Percentiles rank a stretch among this genome's conserved stretches.
These are phyloP conservation scores for Vigna trinervia DNA, from an alignment of 306 rosid species.

Conservation along the genomic window DNA sequence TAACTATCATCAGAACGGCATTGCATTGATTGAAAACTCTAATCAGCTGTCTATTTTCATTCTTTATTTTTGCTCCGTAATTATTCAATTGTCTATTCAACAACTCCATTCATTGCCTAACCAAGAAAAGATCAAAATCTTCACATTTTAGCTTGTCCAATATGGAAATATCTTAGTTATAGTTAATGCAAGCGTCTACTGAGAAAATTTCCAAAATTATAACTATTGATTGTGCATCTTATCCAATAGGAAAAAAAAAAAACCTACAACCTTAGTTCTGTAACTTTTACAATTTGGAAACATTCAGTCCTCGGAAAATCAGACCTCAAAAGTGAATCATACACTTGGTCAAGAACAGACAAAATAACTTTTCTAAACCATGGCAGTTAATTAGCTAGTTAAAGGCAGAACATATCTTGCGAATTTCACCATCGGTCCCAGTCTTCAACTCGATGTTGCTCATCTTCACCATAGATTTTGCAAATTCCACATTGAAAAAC, in stretches of 20 bases:
- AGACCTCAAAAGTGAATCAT: not conserved
- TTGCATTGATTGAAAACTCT: constrained; percentile 4
- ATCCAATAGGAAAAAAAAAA: not conserved
- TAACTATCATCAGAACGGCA: not conserved
- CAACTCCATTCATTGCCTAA: not conserved
- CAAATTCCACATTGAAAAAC: constrained; percentile 57
- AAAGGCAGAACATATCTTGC: constrained; percentile 57
- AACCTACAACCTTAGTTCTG: not conserved
- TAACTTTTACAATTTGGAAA: not conserved
- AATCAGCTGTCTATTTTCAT: not conserved
- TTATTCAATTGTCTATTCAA: too few relatives aligned
- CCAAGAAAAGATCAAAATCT: not conserved
- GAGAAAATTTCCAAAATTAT: not conserved
- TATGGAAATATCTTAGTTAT: not conserved
- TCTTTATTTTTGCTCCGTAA: not conserved
- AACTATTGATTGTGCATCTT: not conserved
- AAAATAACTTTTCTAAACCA: not conserved
- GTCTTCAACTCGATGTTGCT: constrained; percentile 61
- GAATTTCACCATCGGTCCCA: constrained; percentile 62
- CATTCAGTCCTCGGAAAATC: not conserved
- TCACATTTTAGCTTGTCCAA: not conserved
- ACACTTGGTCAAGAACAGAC: not conserved
- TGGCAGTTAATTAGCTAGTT: constrained; percentile 31
- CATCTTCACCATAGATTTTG: constrained; percentile 71
- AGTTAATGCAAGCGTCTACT: not conserved